phyloP scores from a whole-genome alignment of 176 grass and related monocot genomes.

The Rhipidocladum racemiflorum region DNA sequence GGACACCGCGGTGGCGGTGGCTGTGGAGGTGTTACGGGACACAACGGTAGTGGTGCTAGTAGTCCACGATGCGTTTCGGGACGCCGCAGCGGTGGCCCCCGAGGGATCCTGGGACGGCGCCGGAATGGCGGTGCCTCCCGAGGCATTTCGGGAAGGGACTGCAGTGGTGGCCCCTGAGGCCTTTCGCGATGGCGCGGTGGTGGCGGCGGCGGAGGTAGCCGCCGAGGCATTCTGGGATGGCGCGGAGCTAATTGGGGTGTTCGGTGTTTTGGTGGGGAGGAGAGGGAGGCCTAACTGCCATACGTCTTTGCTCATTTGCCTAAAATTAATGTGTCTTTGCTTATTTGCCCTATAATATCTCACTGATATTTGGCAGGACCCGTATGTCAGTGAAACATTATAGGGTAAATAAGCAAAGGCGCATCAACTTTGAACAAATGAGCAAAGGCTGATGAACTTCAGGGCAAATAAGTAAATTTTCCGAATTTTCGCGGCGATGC shows the following conservation, averaged over 20 bases:
- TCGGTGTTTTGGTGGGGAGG: constrained; percentile 35
- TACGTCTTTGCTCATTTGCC: too few species aligned
- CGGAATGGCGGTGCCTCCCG: background rate
- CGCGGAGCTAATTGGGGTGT: background rate
- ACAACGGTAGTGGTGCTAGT: background rate
- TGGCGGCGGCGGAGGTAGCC: background rate
- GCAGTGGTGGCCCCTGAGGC: background rate
- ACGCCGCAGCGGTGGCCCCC: background rate
- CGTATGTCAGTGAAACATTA: too few species aligned
- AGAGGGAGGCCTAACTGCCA: too few species aligned
- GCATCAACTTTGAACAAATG: too few species aligned
- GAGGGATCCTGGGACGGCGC: background rate
- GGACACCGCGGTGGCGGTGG: background rate
- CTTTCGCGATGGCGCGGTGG: background rate
- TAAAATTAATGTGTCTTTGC: too few species aligned
- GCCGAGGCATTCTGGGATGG: background rate
- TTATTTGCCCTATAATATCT: too few species aligned
- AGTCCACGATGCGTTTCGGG: background rate
- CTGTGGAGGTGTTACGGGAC: background rate
- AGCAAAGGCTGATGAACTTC: too few species aligned
- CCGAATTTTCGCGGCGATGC: too few species aligned
- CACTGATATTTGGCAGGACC: too few species aligned
- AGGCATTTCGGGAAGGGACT: background rate
- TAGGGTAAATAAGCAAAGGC: too few species aligned
- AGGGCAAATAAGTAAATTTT: too few species aligned